Percentiles rank a stretch among this genome's conserved stretches.
Evolutionary conservation across 257 asterid species (phyloP).

Genomic region (Solanum infundibuliforme): DNA sequence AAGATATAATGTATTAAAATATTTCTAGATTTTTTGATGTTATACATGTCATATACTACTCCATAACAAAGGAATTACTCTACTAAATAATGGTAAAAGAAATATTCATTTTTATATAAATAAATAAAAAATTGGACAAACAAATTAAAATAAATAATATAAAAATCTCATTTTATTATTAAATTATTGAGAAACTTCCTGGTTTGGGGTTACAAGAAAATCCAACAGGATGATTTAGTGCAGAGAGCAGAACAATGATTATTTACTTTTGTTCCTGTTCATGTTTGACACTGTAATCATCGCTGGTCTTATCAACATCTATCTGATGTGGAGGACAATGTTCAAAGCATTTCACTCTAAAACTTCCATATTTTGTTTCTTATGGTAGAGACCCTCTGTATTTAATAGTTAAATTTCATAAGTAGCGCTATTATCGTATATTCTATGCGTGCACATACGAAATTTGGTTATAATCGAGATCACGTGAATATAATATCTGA

Average conservation of each 20-base stretch:
- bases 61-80: no score
- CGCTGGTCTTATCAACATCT: neutral
- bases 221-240: neutral
- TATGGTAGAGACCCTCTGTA: no score
- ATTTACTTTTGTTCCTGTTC: neutral
- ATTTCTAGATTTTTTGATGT: no score
- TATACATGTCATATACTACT: no score
- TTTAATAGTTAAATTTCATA: no score
- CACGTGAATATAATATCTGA: no score
- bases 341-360: neutral
- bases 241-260: neutral
- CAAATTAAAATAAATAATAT: neutral
- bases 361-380: neutral
- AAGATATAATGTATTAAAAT: neutral
- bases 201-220: neutral
- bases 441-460: no score
- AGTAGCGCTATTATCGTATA: no score
- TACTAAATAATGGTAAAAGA: no score
- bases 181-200: neutral
- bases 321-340: neutral
- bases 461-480: no score
- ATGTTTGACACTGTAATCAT: neutral
- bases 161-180: neutral
- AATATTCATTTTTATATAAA: no score
- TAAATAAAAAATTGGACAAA: no score